Percentiles rank a stretch among this genome's conserved stretches.
phyloP scores from a whole-genome alignment of 1,284 basidiomycete genomes.

The Psilocybe mexicana region DNA sequence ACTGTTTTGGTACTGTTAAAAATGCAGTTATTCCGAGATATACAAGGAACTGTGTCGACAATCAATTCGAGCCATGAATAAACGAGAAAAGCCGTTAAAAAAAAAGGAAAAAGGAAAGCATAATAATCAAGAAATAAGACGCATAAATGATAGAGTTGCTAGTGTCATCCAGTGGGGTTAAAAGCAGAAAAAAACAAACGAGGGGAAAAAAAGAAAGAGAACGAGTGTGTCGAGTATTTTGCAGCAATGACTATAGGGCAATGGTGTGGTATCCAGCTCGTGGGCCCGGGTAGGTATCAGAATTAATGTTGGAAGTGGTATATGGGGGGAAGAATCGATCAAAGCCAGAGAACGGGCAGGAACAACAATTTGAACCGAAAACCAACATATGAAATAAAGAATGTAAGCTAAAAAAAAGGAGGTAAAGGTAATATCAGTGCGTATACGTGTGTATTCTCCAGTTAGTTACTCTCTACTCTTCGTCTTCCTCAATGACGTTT shows the following conservation, averaged over 20 bases:
- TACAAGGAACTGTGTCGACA: too few relatives aligned
- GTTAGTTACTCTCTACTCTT: conserved; percentile 45
- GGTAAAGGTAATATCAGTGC: not conserved
- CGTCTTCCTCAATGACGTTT: conserved; percentile 81
- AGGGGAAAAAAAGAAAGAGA: not conserved
- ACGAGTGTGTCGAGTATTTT: too few relatives aligned
- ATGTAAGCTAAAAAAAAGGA: conserved; percentile 2
- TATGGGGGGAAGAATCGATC: conserved; percentile 4
- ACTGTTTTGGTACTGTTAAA: too few relatives aligned
- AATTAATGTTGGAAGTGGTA: conserved; percentile 17
- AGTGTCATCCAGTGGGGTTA: too few relatives aligned
- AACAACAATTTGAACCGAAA: not conserved
- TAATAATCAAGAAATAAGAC: too few relatives aligned
- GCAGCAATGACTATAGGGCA: not conserved
- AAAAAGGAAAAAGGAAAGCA: too few relatives aligned
- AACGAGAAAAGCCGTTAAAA: not conserved
- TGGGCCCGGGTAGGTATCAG: conserved; percentile 15
- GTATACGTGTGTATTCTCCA: conserved; percentile 6
- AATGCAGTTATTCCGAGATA: too few relatives aligned
- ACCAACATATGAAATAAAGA: conserved; percentile 4
- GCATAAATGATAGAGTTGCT: too few relatives aligned
- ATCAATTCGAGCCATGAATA: too few relatives aligned
- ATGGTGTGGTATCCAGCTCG: conserved; percentile 9
- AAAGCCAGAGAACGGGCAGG: not conserved
- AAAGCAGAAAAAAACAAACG: too few relatives aligned